Evolutionary conservation across 2,329 filamentous ascomycete genomes (phyloP), one percentile per base, ranked within the genome.

Genomic region (Colletotrichum nymphaeae): DNA sequence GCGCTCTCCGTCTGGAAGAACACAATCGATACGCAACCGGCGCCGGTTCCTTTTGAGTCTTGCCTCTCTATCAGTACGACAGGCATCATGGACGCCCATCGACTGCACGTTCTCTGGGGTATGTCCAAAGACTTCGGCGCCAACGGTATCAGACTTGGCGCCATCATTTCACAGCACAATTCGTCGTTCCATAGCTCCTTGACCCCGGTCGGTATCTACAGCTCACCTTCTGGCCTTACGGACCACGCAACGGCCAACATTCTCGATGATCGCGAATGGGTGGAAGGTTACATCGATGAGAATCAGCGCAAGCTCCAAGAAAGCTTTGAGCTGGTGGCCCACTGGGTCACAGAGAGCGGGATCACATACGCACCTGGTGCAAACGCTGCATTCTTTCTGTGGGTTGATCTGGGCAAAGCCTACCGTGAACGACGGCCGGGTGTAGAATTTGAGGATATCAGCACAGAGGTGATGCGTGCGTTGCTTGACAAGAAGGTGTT

Each of bases 381-480:
- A 5, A 89, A 89, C 72, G 88, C 88, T 0, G 88, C 84, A 0
- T 89, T 90, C 76, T 90, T 90, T 76, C 76, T 90, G 1, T 90
- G 88, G 87, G 80, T 87, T 2, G 81, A 90, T 75, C 79, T 91
- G 1, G 81, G 83, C 2, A 69, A 75, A 78, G 37, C 78, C 71
- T 28, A 92, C 93, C 1, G 86, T 89, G 63, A 94, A 91, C 42
- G 94, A 94, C 0, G 87, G 93, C 58, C 95, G 94, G 79, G 97
- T 93, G 93, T 94, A 96, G 80, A 93, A 92, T 0, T 96, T 95
- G 79, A 92, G 93, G 60, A 64, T 24, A n/a, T 63, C 7, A 57
- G 30, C 42, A 26, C n/a, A 3, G 64, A 42, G 8, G 37, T 63
- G 0, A 62, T 62, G 69, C 11, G 56, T 2, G 56, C 57, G 14